Percentiles rank a stretch among this genome's conserved stretches.
These are phyloP conservation scores for Myriosclerotinia scirpicola DNA, from an alignment of 2,329 filamentous ascomycete species.

Conservation along the genomic window DNA sequence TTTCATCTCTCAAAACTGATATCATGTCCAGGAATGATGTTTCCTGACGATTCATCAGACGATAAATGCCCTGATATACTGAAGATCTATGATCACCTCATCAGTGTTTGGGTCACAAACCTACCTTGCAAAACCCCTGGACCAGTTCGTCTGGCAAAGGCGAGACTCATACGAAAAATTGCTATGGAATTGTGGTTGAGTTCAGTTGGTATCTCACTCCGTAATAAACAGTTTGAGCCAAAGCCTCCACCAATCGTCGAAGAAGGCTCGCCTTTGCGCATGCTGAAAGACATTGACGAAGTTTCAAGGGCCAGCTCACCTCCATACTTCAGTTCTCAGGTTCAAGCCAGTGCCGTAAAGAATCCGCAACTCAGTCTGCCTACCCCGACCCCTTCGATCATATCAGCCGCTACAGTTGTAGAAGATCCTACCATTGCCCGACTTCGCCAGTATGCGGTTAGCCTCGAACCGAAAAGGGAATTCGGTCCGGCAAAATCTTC, in stretches of 20 bases:
- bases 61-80: slow-evolving; percentile 28
- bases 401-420: slow-evolving; percentile 28
- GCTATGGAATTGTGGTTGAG: slow-evolving; percentile 39
- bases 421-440: slow-evolving; percentile 41
- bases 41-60: slow-evolving; percentile 11
- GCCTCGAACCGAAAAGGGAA: slow-evolving; percentile 38
- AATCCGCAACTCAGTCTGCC: slow-evolving; percentile 27
- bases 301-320: slow-evolving; percentile 30
- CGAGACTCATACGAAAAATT: slow-evolving; percentile 36
- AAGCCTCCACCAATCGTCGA: slow-evolving; percentile 10
- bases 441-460: slow-evolving; percentile 42
- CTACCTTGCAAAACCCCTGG: slow-evolving; percentile 34
- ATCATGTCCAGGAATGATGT: slow-evolving; percentile 24
- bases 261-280: slow-evolving; percentile 6
- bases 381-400: slow-evolving; percentile 36
- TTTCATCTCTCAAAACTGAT: slow-evolving; percentile 33
- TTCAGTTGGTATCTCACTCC: slow-evolving; percentile 37
- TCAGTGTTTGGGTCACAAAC: slow-evolving; percentile 38
- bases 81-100: slow-evolving; percentile 38
- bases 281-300: slow-evolving; percentile 23
- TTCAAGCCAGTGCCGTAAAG: slow-evolving; percentile 19
- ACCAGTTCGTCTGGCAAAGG: slow-evolving; percentile 35
- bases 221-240: slow-evolving; percentile 24
- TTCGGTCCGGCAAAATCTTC: slow-evolving; percentile 32
- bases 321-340: slow-evolving; percentile 31